phyloP scores from a whole-genome alignment of 2,329 filamentous ascomycete genomes.

The Aspergillus melleus region DNA sequence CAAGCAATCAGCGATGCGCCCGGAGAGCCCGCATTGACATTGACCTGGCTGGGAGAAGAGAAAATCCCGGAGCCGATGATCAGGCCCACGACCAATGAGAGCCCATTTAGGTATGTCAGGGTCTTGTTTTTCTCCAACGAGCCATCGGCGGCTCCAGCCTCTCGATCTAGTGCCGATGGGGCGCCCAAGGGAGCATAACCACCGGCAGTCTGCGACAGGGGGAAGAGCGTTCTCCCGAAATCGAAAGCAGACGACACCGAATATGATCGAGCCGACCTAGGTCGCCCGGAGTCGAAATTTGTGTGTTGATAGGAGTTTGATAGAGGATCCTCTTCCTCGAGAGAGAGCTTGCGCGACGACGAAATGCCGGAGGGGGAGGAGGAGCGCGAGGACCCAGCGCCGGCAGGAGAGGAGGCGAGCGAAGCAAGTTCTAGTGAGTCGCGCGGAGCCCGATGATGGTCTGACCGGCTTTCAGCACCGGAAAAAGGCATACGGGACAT shows the following conservation, averaged over 20 bases:
- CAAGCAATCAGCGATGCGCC: conserved; percentile 90
- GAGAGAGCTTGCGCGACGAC: conserved; percentile 87
- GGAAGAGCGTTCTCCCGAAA: conserved; percentile 90
- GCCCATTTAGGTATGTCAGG: conserved; percentile 87
- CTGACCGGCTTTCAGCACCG: conserved; percentile 28
- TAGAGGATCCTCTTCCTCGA: conserved; percentile 82
- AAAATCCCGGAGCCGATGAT: conserved; percentile 98
- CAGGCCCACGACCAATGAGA: conserved; percentile 85
- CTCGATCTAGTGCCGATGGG: conserved; percentile 60
- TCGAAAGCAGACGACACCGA: conserved; percentile 93
- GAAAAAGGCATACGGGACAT: conserved; percentile 37
- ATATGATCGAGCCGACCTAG: conserved; percentile 66
- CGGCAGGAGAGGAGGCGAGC: conserved; percentile 74
- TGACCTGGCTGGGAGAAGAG: conserved; percentile 90
- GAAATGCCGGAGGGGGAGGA: conserved; percentile 82
- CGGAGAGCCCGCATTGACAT: conserved; percentile 84
- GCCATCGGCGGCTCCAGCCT: conserved; percentile 66
- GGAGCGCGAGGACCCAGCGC: conserved; percentile 64
- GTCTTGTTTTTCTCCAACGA: conserved; percentile 94
- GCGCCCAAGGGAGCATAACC: conserved; percentile 86
- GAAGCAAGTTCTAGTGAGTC: conserved; percentile 97
- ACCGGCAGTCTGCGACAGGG: conserved; percentile 77
- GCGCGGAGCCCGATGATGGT: conserved; percentile 54
- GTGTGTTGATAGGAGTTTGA: conserved; percentile 51
- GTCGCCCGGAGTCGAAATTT: conserved; percentile 50